Conservation (phyloP, 345 rosid species). For the Gossypium stocksii region DNA sequence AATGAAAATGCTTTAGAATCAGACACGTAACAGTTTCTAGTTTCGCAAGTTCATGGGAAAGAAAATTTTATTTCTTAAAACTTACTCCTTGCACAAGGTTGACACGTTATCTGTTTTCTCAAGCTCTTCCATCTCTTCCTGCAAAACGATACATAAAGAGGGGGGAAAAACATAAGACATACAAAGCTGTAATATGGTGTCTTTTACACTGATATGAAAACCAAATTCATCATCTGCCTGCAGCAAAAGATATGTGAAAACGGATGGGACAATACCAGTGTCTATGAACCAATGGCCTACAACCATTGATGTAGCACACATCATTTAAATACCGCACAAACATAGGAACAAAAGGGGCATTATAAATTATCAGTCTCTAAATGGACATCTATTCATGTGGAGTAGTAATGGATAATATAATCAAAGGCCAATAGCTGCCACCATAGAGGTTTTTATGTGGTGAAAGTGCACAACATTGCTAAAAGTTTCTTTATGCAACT, state of each 20-base stretch:
- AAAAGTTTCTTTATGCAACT: not conserved
- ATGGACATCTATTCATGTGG: not conserved
- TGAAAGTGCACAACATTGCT: not conserved
- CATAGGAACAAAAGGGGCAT: not conserved
- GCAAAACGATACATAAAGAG: not conserved
- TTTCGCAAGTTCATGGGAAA: not conserved
- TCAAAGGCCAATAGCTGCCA: not conserved
- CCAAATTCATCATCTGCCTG: not conserved
- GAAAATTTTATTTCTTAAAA: constrained; percentile 9
- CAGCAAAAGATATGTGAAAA: not conserved
- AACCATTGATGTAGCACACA: not conserved
- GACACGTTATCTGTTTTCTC: constrained; percentile 42
- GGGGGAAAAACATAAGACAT: not conserved
- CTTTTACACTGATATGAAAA: not conserved
- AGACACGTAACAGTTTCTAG: not conserved
- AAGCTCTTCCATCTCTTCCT: constrained; percentile 63
- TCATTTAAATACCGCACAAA: not conserved
- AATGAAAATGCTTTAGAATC: not conserved
- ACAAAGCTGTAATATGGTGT: not conserved
- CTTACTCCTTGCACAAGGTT: constrained; percentile 63
- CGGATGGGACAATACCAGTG: not conserved
- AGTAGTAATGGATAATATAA: not conserved
- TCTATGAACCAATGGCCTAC: not conserved
- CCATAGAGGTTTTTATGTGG: not conserved
- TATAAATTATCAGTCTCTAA: not conserved